These are phyloP conservation scores for Pyrus bretschneideri DNA, from an alignment of 306 rosid genomes.

Conservation along the genomic window DNA sequence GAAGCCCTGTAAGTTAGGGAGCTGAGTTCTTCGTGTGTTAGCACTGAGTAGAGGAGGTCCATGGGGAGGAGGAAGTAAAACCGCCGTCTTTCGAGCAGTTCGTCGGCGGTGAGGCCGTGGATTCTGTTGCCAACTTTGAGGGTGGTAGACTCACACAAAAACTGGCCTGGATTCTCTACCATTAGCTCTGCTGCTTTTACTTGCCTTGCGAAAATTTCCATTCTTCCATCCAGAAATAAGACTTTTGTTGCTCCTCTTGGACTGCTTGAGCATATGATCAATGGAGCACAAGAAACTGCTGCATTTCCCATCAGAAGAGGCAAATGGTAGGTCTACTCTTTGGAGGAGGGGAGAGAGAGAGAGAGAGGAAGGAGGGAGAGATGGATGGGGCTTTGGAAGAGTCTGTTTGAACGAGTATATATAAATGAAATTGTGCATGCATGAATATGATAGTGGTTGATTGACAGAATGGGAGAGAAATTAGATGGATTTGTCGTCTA, in stretches of 20 bases:
- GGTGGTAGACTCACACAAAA: slow-evolving; percentile 62
- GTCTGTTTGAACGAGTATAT: slow-evolving; percentile 6
- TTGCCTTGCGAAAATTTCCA: slow-evolving; percentile 42
- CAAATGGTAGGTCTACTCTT: not conserved
- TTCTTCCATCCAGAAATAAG: slow-evolving; percentile 43
- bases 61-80: slow-evolving; percentile 79
- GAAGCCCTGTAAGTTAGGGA: slow-evolving; percentile 55
- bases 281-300: slow-evolving; percentile 59
- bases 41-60: slow-evolving; percentile 77
- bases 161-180: slow-evolving; percentile 53
- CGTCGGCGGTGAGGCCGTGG: slow-evolving; percentile 66
- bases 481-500: slow-evolving; percentile 5
- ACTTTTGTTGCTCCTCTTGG: slow-evolving; percentile 39
- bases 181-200: slow-evolving; percentile 69
- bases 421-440: slow-evolving; percentile 25
- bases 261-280: slow-evolving; percentile 15
- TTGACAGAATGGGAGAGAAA: slow-evolving; percentile 13
- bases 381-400: slow-evolving; percentile 9
- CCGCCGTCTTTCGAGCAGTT: slow-evolving; percentile 42
- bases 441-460: slow-evolving; percentile 8
- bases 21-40: slow-evolving; percentile 71
- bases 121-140: slow-evolving; percentile 73
- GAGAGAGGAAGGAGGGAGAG: not conserved
- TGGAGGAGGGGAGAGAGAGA: not conserved
- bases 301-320: slow-evolving; percentile 58